Conservation (phyloP, 1,139 yeast genomes). For the Diutina mesorugosa region DNA sequence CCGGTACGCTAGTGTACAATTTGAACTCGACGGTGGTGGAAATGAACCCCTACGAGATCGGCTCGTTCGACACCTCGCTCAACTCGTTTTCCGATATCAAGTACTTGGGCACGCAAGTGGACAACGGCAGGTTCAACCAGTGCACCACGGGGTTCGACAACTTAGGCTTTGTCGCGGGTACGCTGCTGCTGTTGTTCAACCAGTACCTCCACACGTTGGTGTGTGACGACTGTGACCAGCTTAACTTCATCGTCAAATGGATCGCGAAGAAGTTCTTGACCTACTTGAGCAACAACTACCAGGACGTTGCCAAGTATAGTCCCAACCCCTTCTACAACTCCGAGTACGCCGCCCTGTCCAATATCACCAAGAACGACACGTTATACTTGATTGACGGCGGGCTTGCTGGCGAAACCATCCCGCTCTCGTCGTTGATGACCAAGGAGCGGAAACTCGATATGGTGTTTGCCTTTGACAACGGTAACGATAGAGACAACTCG, state of each 20-base stretch:
- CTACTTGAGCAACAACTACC: conserved; percentile 25
- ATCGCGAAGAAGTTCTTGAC: conserved; percentile 30
- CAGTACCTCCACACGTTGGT: conserved; percentile 51
- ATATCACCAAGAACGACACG: conserved; percentile 15
- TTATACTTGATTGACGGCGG: conserved; percentile 31
- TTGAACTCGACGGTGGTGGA: conserved; percentile 69
- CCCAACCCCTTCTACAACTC: conserved; percentile 43
- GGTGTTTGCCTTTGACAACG: conserved; percentile 27
- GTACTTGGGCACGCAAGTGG: conserved; percentile 49
- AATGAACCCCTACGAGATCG: conserved; percentile 71
- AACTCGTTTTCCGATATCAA: conserved; percentile 43
- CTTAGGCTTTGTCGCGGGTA: conserved; percentile 65
- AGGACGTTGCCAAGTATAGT: conserved; percentile 26
- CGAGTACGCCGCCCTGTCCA: conserved; percentile 18
- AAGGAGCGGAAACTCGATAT: conserved; percentile 23
- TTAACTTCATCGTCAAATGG: conserved; percentile 34
- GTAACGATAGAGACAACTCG: conserved; percentile 12
- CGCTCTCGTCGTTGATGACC: conserved; percentile 22
- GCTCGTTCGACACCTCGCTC: conserved; percentile 78
- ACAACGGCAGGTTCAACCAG: neutral
- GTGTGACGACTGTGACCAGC: conserved; percentile 15
- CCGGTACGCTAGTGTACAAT: conserved; percentile 51
- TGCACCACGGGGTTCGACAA: conserved; percentile 56
- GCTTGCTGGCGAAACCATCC: conserved; percentile 24
- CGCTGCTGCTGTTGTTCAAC: conserved; percentile 71